A percentile compares a stretch with the other conserved stretches of the same genome.
phyloP scores from a whole-genome alignment of 2,329 filamentous ascomycete species.

The Stromatinia cepivora region DNA sequence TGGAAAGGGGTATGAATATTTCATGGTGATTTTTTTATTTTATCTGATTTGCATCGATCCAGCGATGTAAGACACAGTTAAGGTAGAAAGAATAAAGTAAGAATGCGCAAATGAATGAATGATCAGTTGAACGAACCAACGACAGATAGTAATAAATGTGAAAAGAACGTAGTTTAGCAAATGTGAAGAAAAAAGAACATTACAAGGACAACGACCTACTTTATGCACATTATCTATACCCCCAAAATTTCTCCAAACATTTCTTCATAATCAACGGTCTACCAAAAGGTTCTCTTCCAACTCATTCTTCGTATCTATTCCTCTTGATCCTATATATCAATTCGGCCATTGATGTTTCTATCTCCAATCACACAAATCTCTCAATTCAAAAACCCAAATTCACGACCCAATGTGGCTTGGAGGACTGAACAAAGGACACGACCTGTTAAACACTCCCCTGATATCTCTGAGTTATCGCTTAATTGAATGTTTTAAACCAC shows the following conservation, averaged over 20 bases:
- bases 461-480: neutral
- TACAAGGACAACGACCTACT: neutral
- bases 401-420: neutral
- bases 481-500: neutral
- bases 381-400: neutral
- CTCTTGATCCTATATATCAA: neutral
- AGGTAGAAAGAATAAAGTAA: neutral
- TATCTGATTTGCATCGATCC: neutral
- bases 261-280: neutral
- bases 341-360: neutral
- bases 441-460: neutral
- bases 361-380: neutral
- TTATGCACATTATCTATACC: neutral
- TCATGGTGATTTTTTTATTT: neutral
- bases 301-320: neutral
- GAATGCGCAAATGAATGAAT: neutral
- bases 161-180: neutral
- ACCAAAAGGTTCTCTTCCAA: neutral
- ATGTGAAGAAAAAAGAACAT: neutral
- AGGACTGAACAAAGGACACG: neutral
- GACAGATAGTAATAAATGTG: neutral
- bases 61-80: neutral
- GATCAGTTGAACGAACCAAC: neutral
- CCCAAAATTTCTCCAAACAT: neutral
- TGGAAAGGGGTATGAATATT: neutral